Evolutionary conservation across 2,329 filamentous ascomycete genomes (phyloP).

Genomic region (Coleophoma cylindrospora): DNA sequence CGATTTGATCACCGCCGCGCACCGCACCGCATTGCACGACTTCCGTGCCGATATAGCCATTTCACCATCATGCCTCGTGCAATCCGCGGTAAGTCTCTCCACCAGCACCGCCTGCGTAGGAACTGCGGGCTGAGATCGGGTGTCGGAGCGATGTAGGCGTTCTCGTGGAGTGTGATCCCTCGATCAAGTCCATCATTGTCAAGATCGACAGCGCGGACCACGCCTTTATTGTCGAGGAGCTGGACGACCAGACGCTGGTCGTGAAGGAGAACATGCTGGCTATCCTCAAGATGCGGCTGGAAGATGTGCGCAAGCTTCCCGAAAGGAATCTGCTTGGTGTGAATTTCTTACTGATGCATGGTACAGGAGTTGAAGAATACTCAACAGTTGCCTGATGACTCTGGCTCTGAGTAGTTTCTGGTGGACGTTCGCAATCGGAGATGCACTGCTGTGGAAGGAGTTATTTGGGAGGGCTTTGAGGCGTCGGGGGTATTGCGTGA

Average conservation of each 20-base stretch:
- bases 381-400: conserved; percentile 17
- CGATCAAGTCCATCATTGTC: conserved; percentile 80
- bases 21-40: no score
- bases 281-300: conserved; percentile 62
- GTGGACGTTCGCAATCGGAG: background rate
- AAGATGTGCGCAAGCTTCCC: conserved; percentile 47
- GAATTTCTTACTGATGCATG: background rate
- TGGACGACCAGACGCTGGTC: conserved; percentile 71
- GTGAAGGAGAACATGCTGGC: conserved; percentile 70
- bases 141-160: no score
- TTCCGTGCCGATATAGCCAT: no score
- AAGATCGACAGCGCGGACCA: conserved; percentile 68
- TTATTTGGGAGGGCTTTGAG: no score
- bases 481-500: no score
- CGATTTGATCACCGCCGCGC: no score
- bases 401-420: conserved; percentile 11
- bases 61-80: conserved; percentile 46
- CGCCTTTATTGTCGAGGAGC: conserved; percentile 73
- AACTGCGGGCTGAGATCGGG: background rate
- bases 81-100: conserved; percentile 41
- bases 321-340: conserved; percentile 3
- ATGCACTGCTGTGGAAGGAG: background rate
- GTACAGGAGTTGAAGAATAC: conserved; percentile 25
- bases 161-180: conserved; percentile 78
- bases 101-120: background rate